These are phyloP conservation scores for Linderniella brevidens DNA, from an alignment of 257 asterid genomes.

Conservation along the genomic window DNA sequence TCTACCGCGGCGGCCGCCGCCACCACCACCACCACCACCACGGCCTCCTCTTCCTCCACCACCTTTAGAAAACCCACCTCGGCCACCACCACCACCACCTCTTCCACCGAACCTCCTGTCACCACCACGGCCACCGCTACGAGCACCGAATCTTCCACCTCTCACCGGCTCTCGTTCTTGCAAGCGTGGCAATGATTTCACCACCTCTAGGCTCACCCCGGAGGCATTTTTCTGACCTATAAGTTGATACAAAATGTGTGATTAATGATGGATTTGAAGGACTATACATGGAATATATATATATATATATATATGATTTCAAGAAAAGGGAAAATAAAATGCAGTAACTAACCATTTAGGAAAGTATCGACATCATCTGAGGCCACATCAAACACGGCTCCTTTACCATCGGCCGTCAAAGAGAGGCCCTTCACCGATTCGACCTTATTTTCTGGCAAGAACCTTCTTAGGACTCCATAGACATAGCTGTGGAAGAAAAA, in stretches of 20 bases:
- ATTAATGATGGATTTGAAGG: too few species aligned
- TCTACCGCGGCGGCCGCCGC: too few species aligned
- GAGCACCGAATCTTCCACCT: background rate
- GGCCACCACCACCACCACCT: conserved; percentile 23
- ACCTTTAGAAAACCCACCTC: conserved; percentile 11
- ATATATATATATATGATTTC: too few species aligned
- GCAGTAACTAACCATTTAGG: conserved; percentile 37
- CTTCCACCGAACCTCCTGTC: conserved; percentile 28
- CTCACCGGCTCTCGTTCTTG: conserved; percentile 51
- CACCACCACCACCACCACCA: too few species aligned
- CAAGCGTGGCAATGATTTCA: conserved; percentile 42
- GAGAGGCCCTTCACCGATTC: conserved; percentile 81
- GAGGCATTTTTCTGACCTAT: conserved; percentile 48
- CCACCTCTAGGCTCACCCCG: conserved; percentile 52
- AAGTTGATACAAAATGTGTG: background rate
- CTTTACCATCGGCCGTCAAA: conserved; percentile 80
- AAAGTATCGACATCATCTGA: conserved; percentile 44
- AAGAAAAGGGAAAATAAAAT: too few species aligned
- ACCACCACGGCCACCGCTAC: conserved; percentile 34
- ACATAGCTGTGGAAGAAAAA: conserved; percentile 34
- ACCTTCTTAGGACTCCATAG: conserved; percentile 53
- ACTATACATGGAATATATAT: too few species aligned
- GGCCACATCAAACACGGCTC: conserved; percentile 85
- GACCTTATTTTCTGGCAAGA: conserved; percentile 78
- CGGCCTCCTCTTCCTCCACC: too few species aligned